These are phyloP conservation scores for Gossypium raimondii DNA, from an alignment of 345 rosid genomes.

Conservation along the genomic window DNA sequence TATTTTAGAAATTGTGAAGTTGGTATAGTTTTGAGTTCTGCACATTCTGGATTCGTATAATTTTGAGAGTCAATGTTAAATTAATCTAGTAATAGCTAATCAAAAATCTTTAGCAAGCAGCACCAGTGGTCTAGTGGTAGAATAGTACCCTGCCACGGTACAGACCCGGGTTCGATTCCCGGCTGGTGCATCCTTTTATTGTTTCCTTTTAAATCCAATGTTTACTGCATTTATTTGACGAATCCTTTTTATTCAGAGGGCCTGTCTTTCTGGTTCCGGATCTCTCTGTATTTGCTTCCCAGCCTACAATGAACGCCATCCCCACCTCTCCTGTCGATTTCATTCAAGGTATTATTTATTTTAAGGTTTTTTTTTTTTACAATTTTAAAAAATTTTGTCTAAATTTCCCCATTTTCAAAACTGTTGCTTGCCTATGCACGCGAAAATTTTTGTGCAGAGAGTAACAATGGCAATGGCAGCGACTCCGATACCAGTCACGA, in stretches of 20 bases:
- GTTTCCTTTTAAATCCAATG: background rate
- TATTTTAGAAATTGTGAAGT: too few species aligned
- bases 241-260: background rate
- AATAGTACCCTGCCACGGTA: slow-evolving; percentile 79
- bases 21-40: too few species aligned
- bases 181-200: slow-evolving; percentile 37
- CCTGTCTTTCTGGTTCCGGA: background rate
- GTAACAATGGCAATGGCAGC: slow-evolving; percentile 39
- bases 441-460: slow-evolving; percentile 33
- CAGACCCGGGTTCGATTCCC: slow-evolving; percentile 74
- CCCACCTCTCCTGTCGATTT: slow-evolving; percentile 19
- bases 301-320: slow-evolving; percentile 23
- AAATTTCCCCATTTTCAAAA: background rate
- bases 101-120: background rate
- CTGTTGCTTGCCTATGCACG: background rate
- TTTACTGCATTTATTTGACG: background rate
- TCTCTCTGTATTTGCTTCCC: background rate
- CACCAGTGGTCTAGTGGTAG: slow-evolving; percentile 90
- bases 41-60: too few species aligned
- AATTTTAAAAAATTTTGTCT: background rate
- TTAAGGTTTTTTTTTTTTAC: background rate
- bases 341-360: slow-evolving; percentile 18
- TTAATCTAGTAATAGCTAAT: too few species aligned
- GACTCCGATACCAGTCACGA: slow-evolving; percentile 62
- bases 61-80: too few species aligned